Conservation (phyloP, 2,329 filamentous ascomycete species). For the Aspergillus sp. region DNA sequence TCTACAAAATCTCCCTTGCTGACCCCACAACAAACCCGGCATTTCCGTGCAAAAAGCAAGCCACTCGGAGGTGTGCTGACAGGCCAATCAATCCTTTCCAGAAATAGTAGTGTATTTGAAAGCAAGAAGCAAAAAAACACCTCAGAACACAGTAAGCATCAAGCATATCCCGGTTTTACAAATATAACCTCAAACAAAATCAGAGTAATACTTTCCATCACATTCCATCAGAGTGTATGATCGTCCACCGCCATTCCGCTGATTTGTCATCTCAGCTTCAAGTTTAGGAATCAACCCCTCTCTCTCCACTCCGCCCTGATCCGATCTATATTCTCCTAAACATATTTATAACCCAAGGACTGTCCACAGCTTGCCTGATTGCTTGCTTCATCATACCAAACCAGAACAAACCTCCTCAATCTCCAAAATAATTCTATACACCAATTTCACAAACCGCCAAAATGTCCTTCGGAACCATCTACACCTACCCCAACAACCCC, state of each 20-base stretch:
- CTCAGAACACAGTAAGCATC: background rate
- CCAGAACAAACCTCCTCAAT: background rate
- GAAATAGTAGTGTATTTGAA: too few relatives aligned
- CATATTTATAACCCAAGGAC: too few relatives aligned
- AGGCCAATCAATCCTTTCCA: too few relatives aligned
- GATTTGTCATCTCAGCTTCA: background rate
- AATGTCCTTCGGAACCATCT: slow-evolving; percentile 22
- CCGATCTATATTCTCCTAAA: background rate
- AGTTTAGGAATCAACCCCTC: slow-evolving; percentile 1
- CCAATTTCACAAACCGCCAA: slow-evolving; percentile 17
- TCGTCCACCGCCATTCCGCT: background rate
- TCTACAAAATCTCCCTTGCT: background rate
- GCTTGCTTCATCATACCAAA: background rate
- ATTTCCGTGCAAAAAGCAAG: too few relatives aligned
- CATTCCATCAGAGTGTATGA: background rate
- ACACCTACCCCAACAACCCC: slow-evolving; percentile 25
- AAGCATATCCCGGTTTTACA: too few relatives aligned
- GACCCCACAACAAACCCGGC: too few relatives aligned
- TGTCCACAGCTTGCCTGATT: too few relatives aligned
- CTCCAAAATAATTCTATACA: background rate
- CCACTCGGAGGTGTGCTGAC: too few relatives aligned
- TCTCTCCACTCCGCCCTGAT: background rate
- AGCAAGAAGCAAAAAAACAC: too few relatives aligned
- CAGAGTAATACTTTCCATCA: background rate
- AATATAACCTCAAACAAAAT: too few relatives aligned